phyloP scores from a whole-genome alignment of 2,329 filamentous ascomycete genomes.

The Myrmaecium sp. region DNA sequence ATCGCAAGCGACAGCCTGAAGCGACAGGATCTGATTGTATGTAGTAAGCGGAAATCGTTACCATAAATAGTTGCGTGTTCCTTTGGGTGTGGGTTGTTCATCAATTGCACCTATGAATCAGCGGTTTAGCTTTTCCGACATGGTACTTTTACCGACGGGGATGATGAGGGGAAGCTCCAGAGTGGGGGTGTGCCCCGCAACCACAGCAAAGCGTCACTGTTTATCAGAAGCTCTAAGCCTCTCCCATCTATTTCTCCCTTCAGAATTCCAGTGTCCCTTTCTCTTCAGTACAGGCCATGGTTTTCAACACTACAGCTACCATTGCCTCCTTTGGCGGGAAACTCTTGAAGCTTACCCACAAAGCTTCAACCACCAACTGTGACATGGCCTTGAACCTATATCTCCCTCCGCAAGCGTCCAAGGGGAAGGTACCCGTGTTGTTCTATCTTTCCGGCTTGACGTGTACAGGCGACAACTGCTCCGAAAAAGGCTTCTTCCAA shows the following conservation, averaged over 20 bases:
- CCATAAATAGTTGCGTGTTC: no score
- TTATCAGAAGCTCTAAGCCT: not conserved
- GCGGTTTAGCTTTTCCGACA: no score
- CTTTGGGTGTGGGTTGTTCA: no score
- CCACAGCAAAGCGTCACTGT: conserved; percentile 6
- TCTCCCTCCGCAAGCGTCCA: conserved; percentile 55
- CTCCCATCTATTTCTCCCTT: conserved; percentile 1
- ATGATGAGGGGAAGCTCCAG: no score
- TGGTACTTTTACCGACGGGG: no score
- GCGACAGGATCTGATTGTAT: no score
- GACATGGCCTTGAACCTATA: conserved; percentile 90
- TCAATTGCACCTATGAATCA: no score
- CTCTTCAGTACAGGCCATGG: conserved; percentile 24
- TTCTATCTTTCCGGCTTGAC: conserved; percentile 91
- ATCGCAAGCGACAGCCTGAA: no score
- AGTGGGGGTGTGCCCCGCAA: conserved; percentile 19
- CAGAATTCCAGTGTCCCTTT: not conserved
- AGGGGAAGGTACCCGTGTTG: conserved; percentile 58
- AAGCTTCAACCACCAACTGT: conserved; percentile 60
- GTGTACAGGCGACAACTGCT: conserved; percentile 72
- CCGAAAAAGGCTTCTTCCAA: conserved; percentile 79
- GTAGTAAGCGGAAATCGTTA: no score
- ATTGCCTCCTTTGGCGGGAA: conserved; percentile 88
- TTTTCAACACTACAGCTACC: conserved; percentile 75
- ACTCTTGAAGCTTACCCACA: conserved; percentile 84